Base-by-base conservation (phyloP, 345 rosid species). In the Carallia pectinifolia region DNA sequence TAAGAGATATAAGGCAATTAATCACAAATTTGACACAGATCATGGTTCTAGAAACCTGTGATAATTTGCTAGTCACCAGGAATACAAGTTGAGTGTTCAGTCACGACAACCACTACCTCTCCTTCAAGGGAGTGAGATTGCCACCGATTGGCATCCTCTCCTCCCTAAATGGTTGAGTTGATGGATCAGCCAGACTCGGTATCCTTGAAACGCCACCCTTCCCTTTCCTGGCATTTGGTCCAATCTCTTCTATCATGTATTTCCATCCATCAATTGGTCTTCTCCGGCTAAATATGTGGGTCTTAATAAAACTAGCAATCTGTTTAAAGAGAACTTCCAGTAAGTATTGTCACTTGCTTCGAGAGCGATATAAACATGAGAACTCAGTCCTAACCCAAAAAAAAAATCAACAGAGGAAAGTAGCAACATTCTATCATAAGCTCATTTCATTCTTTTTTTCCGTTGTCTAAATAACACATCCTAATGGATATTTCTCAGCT, bases 201-300 rank as follows among this genome's bases (percentile, higher is more conserved):
- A 89, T 70, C 80, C 99, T 92, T n/a, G 97, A 80, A 62, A 86
- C 89, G 61, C 97, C 89, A 7, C 99, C 97, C 76, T 90, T 95
- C 63, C 93, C 97, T 89, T 84, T 95, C 82, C 86, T 86, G 33
- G 99, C 96, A 85, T 95, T 95, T 36, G 99, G 99, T 70, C 99
- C 99, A 2, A 95, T 76, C 77, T 84, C 97, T 84, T 95, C 99
- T 54, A 95, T 90, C 99, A 92, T 92, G 74, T 86, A 89, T 79
- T 87, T 92, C 97, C 99, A 92, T 61, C 97, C 97, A 74, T 95
- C 97, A 6, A 90, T 81, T 4, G 99, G 97, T 82, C 99, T 86
- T 72, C 99, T 85, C 78, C 99, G 82, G 83, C 98, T 92, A 75
- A 89, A 92, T 84, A 95, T 90, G 75, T 89, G 99, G 39, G 86